Evolutionary conservation across 192 early-diverging fungal species (phyloP), one percentile per base, ranked within the genome.

Genomic region (Backusella australiensis): DNA sequence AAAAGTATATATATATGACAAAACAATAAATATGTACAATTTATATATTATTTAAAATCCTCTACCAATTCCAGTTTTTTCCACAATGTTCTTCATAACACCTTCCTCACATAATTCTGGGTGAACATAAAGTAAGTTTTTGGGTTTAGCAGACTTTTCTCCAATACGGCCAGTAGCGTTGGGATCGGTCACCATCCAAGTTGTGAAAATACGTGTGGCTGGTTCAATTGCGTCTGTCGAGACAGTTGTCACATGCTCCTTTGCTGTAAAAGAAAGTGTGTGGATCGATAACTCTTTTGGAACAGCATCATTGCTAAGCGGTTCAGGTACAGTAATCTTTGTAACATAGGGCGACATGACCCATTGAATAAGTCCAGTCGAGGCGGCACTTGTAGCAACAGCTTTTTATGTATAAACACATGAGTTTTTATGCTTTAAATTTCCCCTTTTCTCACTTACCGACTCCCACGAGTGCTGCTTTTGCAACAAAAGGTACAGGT

Each of bases 351-450:
- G 86, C 23, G 86, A 86, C 68, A 89, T 78, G 39, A 84, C 84
- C 85, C 86, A 89, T 52, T 89, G 86, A 44, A 89, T 87, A 36
- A 88, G 42, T 4, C 81, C 85, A n/a, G 88, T 89, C 1, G 88
- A 89, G 14, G 86, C 80, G 14, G 82, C 80, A 78, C 88, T 89
- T 2, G 88, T 89, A 7, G 79, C 81, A 23, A 89, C 70, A 56
- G 86, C 88, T 83, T 35, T 15, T 32, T 63, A 34, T 34, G 6
- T 23, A 38, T 0, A 26, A 67, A n/a, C 32, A 38, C 46, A 8
- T 69, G 44, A 35, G 44, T 53, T 56, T 38, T 34, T 46, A 1
- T 32, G 11, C 67, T 38, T 41, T 67, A 44, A 4, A n/a, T 44
- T 66, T 32, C 15, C 21, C 11, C n/a, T 19, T 53, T 32, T 56